Conservation (phyloP, 2,329 filamentous ascomycete species). For the Claviceps sp. region DNA sequence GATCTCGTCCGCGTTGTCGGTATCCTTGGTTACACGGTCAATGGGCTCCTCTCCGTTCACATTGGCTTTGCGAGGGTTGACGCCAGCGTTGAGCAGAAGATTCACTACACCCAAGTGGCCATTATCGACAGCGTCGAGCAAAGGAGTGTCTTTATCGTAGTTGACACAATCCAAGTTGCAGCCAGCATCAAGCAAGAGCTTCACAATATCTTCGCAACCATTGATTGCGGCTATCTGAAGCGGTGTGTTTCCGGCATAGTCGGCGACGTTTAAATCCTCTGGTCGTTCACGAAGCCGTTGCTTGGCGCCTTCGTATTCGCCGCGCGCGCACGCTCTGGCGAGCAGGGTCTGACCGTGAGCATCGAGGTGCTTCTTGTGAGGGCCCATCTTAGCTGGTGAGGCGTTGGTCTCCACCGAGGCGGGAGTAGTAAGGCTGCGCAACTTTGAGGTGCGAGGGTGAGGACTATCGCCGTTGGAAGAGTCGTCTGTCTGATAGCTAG, state of each 20-base stretch:
- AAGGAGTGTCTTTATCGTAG: slow-evolving; percentile 78
- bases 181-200: slow-evolving; percentile 70
- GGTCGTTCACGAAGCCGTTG: slow-evolving; percentile 63
- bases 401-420: slow-evolving; percentile 45
- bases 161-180: slow-evolving; percentile 71
- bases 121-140: slow-evolving; percentile 94
- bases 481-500: slow-evolving; percentile 55
- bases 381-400: slow-evolving; percentile 53
- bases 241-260: slow-evolving; percentile 93
- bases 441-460: slow-evolving; percentile 43
- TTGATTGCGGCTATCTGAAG: slow-evolving; percentile 85
- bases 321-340: slow-evolving; percentile 78
- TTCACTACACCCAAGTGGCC: slow-evolving; percentile 81
- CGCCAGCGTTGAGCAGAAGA: slow-evolving; percentile 69
- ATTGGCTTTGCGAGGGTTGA: slow-evolving; percentile 84
- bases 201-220: slow-evolving; percentile 75
- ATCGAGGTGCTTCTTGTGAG: slow-evolving; percentile 78
- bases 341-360: slow-evolving; percentile 84
- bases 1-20: slow-evolving; percentile 70
- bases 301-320: slow-evolving; percentile 68
- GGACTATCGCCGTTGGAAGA: slow-evolving; percentile 49
- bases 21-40: slow-evolving; percentile 63
- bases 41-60: slow-evolving; percentile 86
- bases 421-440: slow-evolving; percentile 42
- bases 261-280: slow-evolving; percentile 76